Conservation (phyloP, 1,139 yeast species). For the Kurtzmaniella quercitrusa region DNA sequence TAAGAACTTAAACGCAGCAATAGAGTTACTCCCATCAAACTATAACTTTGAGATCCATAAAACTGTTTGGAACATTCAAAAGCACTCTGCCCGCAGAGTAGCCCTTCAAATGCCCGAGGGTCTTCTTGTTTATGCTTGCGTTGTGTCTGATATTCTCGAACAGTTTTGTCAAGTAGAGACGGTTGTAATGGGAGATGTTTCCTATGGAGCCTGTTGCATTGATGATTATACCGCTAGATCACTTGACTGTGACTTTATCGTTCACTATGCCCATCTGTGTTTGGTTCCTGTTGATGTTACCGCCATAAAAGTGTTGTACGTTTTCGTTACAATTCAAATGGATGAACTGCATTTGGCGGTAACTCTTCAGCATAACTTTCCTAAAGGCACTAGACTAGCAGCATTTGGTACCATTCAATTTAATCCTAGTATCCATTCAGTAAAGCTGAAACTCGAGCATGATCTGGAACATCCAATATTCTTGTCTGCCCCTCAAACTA, state of each 20-base stretch:
- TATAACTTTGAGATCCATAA: conserved; percentile 95
- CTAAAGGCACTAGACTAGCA: conserved; percentile 59
- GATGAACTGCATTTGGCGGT: conserved; percentile 79
- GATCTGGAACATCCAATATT: conserved; percentile 51
- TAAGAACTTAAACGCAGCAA: conserved; percentile 75
- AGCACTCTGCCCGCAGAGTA: conserved; percentile 66
- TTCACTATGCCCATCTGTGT: conserved; percentile 97
- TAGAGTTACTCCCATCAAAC: conserved; percentile 77
- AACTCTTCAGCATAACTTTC: conserved; percentile 71
- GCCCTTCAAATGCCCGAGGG: conserved; percentile 99
- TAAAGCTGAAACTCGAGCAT: conserved; percentile 54
- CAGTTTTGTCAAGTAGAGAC: conserved; percentile 88
- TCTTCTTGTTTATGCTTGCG: conserved; percentile 75
- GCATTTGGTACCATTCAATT: conserved; percentile 95
- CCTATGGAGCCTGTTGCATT: conserved; percentile 98
- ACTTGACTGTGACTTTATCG: conserved; percentile 87
- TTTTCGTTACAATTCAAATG: conserved; percentile 91
- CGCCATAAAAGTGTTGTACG: conserved; percentile 80
- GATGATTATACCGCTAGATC: conserved; percentile 95
- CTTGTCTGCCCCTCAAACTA: conserved; percentile 83
- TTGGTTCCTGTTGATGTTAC: conserved; percentile 94
- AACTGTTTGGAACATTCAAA: conserved; percentile 87
- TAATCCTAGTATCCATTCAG: conserved; percentile 86
- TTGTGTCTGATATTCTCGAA: conserved; percentile 84
- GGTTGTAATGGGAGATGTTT: conserved; percentile 96